Evolutionary conservation across 2,329 filamentous ascomycete genomes (phyloP).

Genomic region (Ceratocystis colombiana): DNA sequence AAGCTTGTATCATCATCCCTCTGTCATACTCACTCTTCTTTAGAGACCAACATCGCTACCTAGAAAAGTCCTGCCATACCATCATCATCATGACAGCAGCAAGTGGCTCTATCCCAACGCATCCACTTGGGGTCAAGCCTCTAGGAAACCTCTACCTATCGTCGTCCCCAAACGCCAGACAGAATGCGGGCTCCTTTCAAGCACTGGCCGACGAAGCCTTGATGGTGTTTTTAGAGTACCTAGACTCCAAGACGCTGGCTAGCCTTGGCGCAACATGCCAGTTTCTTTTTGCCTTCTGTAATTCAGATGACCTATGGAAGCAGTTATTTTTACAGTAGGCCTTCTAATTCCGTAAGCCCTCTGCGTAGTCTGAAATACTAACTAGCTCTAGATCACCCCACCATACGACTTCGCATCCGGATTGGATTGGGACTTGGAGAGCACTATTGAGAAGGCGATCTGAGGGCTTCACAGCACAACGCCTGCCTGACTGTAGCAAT

Average conservation of each 20-base stretch:
- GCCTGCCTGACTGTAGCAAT: constrained; percentile 59
- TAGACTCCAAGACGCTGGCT: constrained; percentile 55
- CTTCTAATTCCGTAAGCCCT: background rate
- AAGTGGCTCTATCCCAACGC: constrained; percentile 52
- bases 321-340: constrained; percentile 71
- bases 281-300: constrained; percentile 74
- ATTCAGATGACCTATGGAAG: constrained; percentile 84
- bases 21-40: background rate
- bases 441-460: constrained; percentile 59
- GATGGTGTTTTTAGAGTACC: constrained; percentile 60
- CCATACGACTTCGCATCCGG: background rate
- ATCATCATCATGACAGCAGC: background rate
- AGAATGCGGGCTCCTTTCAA: constrained; percentile 53
- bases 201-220: constrained; percentile 72
- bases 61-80: background rate
- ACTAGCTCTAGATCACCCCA: constrained; percentile 28
- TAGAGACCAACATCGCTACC: background rate
- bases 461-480: constrained; percentile 34
- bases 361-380: background rate
- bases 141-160: constrained; percentile 71
- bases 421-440: constrained; percentile 51
- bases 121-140: constrained; percentile 78
- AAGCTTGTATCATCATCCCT: background rate
- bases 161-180: constrained; percentile 23
- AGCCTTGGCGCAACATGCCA: constrained; percentile 68